Base-by-base conservation (phyloP, 192 early-diverging fungal genomes). In the Mortierella alpina region DNA sequence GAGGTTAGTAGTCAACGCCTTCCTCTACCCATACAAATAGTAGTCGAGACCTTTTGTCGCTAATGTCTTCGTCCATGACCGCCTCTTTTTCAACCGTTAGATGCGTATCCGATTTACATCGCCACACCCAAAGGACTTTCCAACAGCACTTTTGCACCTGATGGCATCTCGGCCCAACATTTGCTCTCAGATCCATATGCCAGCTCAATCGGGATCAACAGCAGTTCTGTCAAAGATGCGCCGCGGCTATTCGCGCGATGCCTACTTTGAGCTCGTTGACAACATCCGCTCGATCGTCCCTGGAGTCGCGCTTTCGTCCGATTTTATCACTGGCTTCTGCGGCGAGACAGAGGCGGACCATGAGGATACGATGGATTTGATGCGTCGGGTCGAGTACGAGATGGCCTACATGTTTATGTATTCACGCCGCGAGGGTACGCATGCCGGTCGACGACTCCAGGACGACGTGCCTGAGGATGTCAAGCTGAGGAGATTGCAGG, bases 331-430 rank as follows among this genome's bases (percentile, higher is more conserved):
- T 50, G 93, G 93, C 3, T 94, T 94, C 59, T 94, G 93, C 78
- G 93, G 91, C 50, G 93, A 94, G 70, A 94, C 91, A 8, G 91
- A 94, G 55, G 76, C 77, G 10, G 93, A 94, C 61, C 91, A 92
- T 74, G 72, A 71, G 20, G 91, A 92, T 63, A 94, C 93, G 0
- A 87, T 92, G 62, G 84, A 83, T 11, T 20, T 90, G 74, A 92
- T 94, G 91, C 70, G 88, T 41, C 63, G 82, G 7, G 91, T 94
- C 2, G 86, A 87, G 45, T 94, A 90, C 39, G 93, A 94, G 70
- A 88, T 85, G 65, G 93, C 93, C 0, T 94, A 90, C 59, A 94
- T 94, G 93, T 94, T 94, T 84, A 91, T 90, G 8, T 94, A 94
- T 75, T 90, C 91, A 66, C 92, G 91, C 85, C 88, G 93, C 51